Base-by-base conservation (phyloP, 192 early-diverging fungal genomes). In the Gamsiella multidivaricata region DNA sequence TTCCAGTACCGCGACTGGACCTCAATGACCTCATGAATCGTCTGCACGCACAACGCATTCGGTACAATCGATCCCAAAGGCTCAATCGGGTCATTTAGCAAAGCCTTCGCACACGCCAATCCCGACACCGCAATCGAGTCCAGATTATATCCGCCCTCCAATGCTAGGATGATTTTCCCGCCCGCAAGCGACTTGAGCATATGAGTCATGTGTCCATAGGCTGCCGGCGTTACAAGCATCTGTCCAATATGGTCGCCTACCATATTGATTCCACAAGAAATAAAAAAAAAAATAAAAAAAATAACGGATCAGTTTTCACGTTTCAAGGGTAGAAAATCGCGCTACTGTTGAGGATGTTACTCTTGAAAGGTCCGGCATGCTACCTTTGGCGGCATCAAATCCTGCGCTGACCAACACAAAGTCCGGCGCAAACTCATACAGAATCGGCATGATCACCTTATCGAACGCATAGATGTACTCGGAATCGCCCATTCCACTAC, bases 111-210 rank as follows among this genome's bases (percentile, higher is more conserved):
- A 70, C 94, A 96, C 0, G 90, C 95, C 33, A 90, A 68, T 8
- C 93, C 88, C 7, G 93, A 95, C 9, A 88, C 80, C 2, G 94
- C 82, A 28, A 93, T 88, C 0, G 92, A 89, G 15, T 91, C 86
- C 28, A 94, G 45, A 55, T 95, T 94, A 57, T 97, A 96, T 1
- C 96, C 96, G 49, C 96, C 96, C 70, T 97, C 96, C 15, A 98
- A 66, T n/a, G 91, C 89, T 20, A 96, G 61, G 25, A 94, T 93
- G n/a, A 98, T 49, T 57, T 89, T 90, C 32, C 93, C 92, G 18
- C 78, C 80, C n/a, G 90, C 89, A 12, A 97, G 72, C 0, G 71
- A 51, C 58, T 87, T 92, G 10, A 98, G 80, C 88, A 94, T 84
- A 33, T 91, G 84, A 14, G 95, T 96, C 93, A 98, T 93, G 37